Base-by-base conservation (phyloP, 441 rosid genomes). In the Eugenia klotzschiana region DNA sequence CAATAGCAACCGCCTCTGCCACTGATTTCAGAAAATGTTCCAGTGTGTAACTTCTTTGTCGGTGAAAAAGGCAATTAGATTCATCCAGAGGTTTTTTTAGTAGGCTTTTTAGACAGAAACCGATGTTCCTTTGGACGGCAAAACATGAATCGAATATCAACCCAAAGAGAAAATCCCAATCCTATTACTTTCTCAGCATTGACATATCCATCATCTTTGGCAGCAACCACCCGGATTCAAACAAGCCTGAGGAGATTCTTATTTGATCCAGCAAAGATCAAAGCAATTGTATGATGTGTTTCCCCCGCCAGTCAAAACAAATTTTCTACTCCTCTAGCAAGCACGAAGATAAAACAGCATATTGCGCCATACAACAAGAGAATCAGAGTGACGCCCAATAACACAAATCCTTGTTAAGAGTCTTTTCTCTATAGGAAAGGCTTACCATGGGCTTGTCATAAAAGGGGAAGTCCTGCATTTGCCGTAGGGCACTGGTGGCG, bases 391-490 rank as follows among this genome's bases (percentile, higher is more conserved):
- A 18, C 43, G 43, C 74, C 10, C 14, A 18, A 22, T 9, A 46
- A 5, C 0, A 2, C 46, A 33, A 4, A 64, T 0, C 46, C 20
- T 10, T 0, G 46, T 1, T n/a, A 8, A 79, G 81, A 25, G 54
- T 4, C 37, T n/a, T 9, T 0, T 37, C 26, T 13, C 20, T 6
- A 23, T 58, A 52, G 74, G 15, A 46, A 46, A 3, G 72, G 25
- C 83, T 51, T 80, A 94, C 98, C 99, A 97, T 94, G 56, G 91
- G 89, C 89, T 97, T 95, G 83, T 97, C 96, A 79, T 97, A 97
- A 87, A 97, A 95, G 73, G 97, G 98, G 86, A 94, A 97, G 3
- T 90, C 93, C 86, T 97, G 98, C 99, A 97, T 97, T 85, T 93
- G 91, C 83, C 93, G 84, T 33, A 97, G 88, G 80, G 98, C 98